A percentile compares a stretch with the other conserved stretches of the same genome.
phyloP scores from a whole-genome alignment of 768 basidiomycete genomes.

The Baorangia bicolor region DNA sequence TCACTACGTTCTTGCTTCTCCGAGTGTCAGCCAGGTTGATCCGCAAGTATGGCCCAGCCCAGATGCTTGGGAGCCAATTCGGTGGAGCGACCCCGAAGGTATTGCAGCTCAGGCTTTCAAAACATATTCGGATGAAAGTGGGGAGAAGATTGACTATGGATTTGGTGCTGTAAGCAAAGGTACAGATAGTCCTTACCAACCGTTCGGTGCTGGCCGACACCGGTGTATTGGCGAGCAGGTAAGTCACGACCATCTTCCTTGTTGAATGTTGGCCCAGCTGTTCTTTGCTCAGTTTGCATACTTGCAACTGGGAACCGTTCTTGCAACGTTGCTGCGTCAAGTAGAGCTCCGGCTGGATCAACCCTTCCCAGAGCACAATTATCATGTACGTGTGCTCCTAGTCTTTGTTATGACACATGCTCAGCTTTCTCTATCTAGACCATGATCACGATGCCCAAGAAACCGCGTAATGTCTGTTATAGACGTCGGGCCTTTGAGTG shows the following conservation, averaged over 20 bases:
- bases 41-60: slow-evolving; percentile 77
- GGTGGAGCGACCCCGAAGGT: slow-evolving; percentile 87
- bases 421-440: slow-evolving; percentile 50
- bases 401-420: not conserved
- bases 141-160: slow-evolving; percentile 94
- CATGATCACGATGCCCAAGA: slow-evolving; percentile 89
- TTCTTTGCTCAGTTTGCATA: slow-evolving; percentile 73
- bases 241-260: slow-evolving; percentile 13
- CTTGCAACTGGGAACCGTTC: slow-evolving; percentile 83
- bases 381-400: slow-evolving; percentile 61
- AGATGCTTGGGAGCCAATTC: slow-evolving; percentile 67
- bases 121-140: slow-evolving; percentile 68
- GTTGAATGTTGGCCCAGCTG: slow-evolving; percentile 1
- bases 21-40: slow-evolving; percentile 86
- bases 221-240: slow-evolving; percentile 92
- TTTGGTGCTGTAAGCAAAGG: slow-evolving; percentile 96
- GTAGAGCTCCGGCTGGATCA: slow-evolving; percentile 67
- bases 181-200: slow-evolving; percentile 94
- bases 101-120: slow-evolving; percentile 76
- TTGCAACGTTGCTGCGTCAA: slow-evolving; percentile 74
- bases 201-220: slow-evolving; percentile 96
- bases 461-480: slow-evolving; percentile 62
- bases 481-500: slow-evolving; percentile 61
- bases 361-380: slow-evolving; percentile 79
- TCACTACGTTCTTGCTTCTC: slow-evolving; percentile 85